Base-by-base conservation (phyloP, 2,329 filamentous ascomycete genomes). In the Aspergillus terreus region DNA sequence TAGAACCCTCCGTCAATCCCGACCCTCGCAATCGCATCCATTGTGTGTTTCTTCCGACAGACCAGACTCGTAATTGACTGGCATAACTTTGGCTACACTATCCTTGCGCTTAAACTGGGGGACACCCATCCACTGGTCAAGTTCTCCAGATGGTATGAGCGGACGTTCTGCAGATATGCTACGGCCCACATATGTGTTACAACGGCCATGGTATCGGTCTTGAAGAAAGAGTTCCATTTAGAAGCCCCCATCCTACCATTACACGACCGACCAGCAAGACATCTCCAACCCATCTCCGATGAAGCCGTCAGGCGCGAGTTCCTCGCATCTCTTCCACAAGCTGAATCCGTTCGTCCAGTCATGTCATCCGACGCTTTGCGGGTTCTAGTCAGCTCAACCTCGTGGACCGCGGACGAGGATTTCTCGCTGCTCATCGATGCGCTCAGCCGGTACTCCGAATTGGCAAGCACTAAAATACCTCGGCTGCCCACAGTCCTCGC, bases 21-120 rank as follows among this genome's bases (percentile, higher is more conserved):
- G 0, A 95, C 91, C 0, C 82, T 99, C 19, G 82, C 86, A 47
- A 77, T 96, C 35, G 87, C 90, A 14, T 78, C 85, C 19, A 55
- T 92, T 3, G 78, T 90, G 44, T 89, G 88, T 63, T 82, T 85
- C 60, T 70, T 95, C 46, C 86, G 94, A 46, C 86, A 89, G 60
- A 95, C 89, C 36, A 82, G 83, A 51, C 80, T 99, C 4, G 79
- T 97, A 54, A 88, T 97, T 50, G 94, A 99, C 76, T 99, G 94
- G 94, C 94, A 99, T 76, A 99, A 99, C 72, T 97, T 96, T 71
- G 94, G 92, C 60, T 96, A 92, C 79, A 92, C 90, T 7, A 95
- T 99, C 61, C 82, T 99, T 3, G 88, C 81, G 2, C 71, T 87
- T 45, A 86, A 85, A 55, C 74, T 87, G 1, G 82, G 83, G 0